Evolutionary conservation across 306 rosid species (phyloP).

Genomic region (Carpinus fangiana): DNA sequence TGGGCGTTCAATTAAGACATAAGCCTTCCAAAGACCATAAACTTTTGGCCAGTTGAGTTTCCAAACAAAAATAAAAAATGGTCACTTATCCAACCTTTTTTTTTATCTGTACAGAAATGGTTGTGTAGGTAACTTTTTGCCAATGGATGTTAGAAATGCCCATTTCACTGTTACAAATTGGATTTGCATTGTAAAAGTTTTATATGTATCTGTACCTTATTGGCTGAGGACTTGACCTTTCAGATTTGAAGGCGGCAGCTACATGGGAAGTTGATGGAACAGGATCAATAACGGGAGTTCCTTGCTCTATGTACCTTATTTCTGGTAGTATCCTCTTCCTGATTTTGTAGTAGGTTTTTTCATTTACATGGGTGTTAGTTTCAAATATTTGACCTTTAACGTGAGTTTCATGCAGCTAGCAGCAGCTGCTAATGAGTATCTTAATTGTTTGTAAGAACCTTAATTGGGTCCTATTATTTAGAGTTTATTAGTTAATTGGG

Average conservation of each 20-base stretch:
- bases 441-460: background rate
- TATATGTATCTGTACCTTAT: constrained; percentile 2
- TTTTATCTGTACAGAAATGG: too few relatives aligned
- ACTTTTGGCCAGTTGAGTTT: background rate
- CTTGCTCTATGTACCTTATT: constrained; percentile 87
- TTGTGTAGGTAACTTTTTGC: too few relatives aligned
- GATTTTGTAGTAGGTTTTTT: constrained; percentile 10
- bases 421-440: constrained; percentile 13
- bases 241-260: constrained; percentile 83
- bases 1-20: background rate
- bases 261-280: constrained; percentile 95
- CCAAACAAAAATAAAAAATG: background rate
- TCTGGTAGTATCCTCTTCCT: constrained; percentile 56
- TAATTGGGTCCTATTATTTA: too few relatives aligned
- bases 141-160: background rate
- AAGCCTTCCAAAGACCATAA: background rate
- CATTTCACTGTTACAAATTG: background rate
- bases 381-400: background rate
- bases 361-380: background rate
- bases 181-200: background rate
- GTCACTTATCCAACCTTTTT: background rate
- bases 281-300: constrained; percentile 63
- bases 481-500: too few relatives aligned
- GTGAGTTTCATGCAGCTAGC: constrained; percentile 4
- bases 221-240: constrained; percentile 26